Percentiles rank a stretch among this genome's conserved stretches.
These are phyloP conservation scores for Cutaneotrichosporon cavernicola DNA, from an alignment of 1,284 basidiomycete species.

Conservation along the genomic window DNA sequence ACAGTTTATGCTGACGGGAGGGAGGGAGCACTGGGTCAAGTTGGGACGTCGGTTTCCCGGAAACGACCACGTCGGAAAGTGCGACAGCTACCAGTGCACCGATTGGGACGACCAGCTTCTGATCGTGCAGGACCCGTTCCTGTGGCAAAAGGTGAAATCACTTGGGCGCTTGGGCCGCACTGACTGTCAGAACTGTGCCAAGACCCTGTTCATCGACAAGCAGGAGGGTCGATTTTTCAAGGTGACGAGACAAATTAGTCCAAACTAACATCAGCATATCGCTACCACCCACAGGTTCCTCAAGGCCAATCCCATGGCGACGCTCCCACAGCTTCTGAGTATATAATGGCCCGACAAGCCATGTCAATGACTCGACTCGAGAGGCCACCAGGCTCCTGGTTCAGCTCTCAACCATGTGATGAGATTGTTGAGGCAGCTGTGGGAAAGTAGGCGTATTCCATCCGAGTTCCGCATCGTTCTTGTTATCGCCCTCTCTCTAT, in stretches of 20 bases:
- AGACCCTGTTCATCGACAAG: conserved; percentile 14
- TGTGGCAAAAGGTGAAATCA: conserved; percentile 49
- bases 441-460: neutral
- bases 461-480: too few relatives aligned
- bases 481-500: too few relatives aligned
- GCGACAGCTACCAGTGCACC: conserved; percentile 37
- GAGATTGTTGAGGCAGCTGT: neutral
- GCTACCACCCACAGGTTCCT: neutral
- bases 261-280: neutral
- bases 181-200: conserved; percentile 31
- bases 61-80: conserved; percentile 35
- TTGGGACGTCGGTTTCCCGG: neutral
- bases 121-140: conserved; percentile 53
- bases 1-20: neutral
- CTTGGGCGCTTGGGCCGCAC: neutral
- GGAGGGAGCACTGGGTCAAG: neutral
- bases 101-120: conserved; percentile 41
- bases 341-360: neutral
- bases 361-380: neutral
- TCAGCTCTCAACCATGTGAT: neutral
- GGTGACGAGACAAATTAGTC: conserved; percentile 5
- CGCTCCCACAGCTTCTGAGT: neutral
- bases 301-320: neutral
- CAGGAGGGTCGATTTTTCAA: conserved; percentile 13
- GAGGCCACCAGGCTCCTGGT: too few relatives aligned